Conservation (phyloP, 805 yeast genomes). For the Lipomyces yamadae region DNA sequence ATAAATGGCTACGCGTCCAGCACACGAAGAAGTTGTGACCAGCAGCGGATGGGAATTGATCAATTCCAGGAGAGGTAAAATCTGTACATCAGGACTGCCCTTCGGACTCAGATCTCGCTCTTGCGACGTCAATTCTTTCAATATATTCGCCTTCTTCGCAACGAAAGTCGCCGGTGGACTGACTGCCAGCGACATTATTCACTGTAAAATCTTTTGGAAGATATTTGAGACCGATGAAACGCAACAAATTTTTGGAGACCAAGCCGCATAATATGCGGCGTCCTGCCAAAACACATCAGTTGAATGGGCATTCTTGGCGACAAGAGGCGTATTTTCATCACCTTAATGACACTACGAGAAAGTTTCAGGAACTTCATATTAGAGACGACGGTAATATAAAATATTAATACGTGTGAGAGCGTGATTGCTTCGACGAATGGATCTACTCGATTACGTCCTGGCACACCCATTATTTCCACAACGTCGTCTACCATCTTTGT, state of each 20-base stretch:
- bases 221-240: neutral
- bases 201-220: neutral
- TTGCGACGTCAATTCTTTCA: constrained; percentile 27
- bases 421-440: constrained; percentile 10
- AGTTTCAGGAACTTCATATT: neutral
- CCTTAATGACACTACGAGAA: neutral
- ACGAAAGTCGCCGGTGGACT: constrained; percentile 13
- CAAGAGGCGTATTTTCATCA: neutral
- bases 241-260: neutral
- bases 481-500: constrained; percentile 54
- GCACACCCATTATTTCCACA: constrained; percentile 47
- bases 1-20: constrained; percentile 84
- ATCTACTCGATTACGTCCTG: constrained; percentile 17
- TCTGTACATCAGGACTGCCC: constrained; percentile 77
- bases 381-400: neutral
- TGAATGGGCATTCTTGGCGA: neutral
- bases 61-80: constrained; percentile 71
- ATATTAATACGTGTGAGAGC: neutral
- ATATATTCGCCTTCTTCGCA: constrained; percentile 22
- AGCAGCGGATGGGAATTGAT: constrained; percentile 67
- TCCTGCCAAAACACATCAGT: neutral
- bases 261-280: neutral
- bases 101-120: constrained; percentile 74
- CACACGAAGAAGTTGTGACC: constrained; percentile 89
- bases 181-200: neutral